A percentile compares a stretch with the other conserved stretches of the same genome.
Conservation (phyloP, 176 grass and related monocot species). For the Aegilops longissima region DNA sequence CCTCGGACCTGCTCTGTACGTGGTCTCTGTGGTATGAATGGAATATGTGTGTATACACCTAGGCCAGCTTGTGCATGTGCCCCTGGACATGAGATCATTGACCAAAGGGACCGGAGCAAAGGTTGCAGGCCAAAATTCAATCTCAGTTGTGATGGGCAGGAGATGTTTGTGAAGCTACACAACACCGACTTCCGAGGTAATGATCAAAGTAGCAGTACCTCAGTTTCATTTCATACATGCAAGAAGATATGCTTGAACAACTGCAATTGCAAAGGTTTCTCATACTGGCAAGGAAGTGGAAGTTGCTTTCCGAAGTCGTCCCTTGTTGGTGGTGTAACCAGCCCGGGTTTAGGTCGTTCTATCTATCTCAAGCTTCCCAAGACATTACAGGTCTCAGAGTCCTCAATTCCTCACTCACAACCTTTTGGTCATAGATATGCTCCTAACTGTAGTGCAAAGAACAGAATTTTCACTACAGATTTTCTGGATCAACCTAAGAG, state of each 20-base stretch:
- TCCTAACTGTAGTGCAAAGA: conserved; percentile 9
- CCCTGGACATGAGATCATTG: conserved; percentile 41
- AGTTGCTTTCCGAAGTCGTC: conserved; percentile 36
- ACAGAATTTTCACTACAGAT: background rate
- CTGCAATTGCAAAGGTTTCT: conserved; percentile 36
- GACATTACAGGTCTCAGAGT: background rate
- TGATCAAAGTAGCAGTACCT: background rate
- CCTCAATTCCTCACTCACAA: conserved; percentile 29
- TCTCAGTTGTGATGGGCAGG: conserved; percentile 2
- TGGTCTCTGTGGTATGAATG: conserved; percentile 52
- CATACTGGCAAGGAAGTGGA: conserved; percentile 38
- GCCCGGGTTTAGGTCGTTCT: background rate
- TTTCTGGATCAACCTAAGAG: conserved; percentile 20
- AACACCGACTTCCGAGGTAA: conserved; percentile 30
- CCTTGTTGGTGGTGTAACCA: conserved; percentile 26
- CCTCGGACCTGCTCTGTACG: conserved; percentile 29
- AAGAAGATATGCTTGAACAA: conserved; percentile 29
- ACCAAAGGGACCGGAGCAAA: conserved; percentile 49
- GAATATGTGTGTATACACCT: conserved; percentile 50
- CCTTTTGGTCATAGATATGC: conserved; percentile 29
- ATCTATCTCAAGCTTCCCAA: conserved; percentile 40
- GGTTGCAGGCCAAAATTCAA: conserved; percentile 43
- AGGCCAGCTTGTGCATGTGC: conserved; percentile 41
- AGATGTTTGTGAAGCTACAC: conserved; percentile 30
- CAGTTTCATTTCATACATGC: conserved; percentile 20